Percentiles rank a stretch among this genome's conserved stretches.
Evolutionary conservation across 495 filamentous ascomycete species (phyloP).

Genomic region (Halenospora varia): DNA sequence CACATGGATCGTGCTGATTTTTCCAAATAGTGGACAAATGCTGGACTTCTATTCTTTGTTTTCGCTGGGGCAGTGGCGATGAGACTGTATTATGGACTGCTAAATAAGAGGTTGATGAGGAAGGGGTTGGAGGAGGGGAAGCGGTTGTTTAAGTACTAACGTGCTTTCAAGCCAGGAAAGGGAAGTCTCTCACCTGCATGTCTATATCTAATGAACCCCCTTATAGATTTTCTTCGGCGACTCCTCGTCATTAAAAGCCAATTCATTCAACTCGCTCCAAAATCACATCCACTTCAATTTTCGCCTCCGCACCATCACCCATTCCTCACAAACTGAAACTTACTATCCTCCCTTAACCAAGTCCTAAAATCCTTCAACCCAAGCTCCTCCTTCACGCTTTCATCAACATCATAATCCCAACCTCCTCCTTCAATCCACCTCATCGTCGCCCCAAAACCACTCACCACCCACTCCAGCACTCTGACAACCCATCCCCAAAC

Average conservation of each 20-base stretch:
- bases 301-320: no score
- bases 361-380: constrained; percentile 36
- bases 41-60: constrained; percentile 40
- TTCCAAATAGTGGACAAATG: constrained; percentile 36
- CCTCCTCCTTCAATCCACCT: constrained; percentile 42
- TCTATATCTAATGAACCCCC: no score
- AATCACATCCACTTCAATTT: no score
- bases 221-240: no score
- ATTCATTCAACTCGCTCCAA: no score
- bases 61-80: constrained; percentile 30
- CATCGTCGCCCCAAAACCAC: constrained; percentile 37
- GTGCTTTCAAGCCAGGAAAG: no score
- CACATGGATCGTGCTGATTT: constrained; percentile 9
- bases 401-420: constrained; percentile 38
- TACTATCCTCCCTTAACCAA: constrained; percentile 36
- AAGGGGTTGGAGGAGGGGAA: constrained; percentile 19
- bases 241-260: no score
- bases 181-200: no score
- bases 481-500: constrained; percentile 36
- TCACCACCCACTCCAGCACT: constrained; percentile 31
- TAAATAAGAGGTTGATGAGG: constrained; percentile 33
- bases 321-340: no score
- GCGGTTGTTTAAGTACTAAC: constrained; percentile 24
- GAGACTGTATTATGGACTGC: constrained; percentile 37
- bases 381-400: constrained; percentile 32